Evolutionary conservation across 2,329 filamentous ascomycete species (phyloP).

Genomic region (Xylaria sp.): DNA sequence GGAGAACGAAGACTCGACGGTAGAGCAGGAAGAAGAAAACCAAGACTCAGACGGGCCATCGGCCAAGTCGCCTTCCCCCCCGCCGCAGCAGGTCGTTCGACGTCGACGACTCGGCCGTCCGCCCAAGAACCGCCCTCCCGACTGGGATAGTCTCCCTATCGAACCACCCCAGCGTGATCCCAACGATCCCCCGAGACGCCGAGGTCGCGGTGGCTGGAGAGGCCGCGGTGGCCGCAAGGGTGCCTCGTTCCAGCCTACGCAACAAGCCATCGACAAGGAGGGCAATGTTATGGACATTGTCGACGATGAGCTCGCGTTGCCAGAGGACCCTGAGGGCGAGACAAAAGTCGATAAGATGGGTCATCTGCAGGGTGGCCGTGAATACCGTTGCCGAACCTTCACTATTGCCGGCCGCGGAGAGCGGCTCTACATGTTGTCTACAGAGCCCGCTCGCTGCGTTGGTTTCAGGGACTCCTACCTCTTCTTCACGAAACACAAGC

Average conservation of each 20-base stretch:
- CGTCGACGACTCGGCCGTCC: conserved; percentile 85
- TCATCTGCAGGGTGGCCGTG: conserved; percentile 81
- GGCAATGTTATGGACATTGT: conserved; percentile 91
- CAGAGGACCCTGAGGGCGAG: conserved; percentile 88
- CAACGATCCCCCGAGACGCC: conserved; percentile 68
- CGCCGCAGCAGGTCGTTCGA: conserved; percentile 72
- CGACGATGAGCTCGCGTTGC: conserved; percentile 90
- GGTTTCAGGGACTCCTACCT: conserved; percentile 98
- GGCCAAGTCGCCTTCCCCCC: conserved; percentile 64
- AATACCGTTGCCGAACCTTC: conserved; percentile 96
- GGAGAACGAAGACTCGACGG: conserved; percentile 53
- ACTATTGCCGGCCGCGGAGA: conserved; percentile 86
- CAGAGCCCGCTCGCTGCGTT: conserved; percentile 94
- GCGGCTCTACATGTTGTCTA: conserved; percentile 96
- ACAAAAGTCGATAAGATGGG: conserved; percentile 93
- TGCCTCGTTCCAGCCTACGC: conserved; percentile 78
- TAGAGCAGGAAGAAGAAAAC: conserved; percentile 49
- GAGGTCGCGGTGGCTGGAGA: conserved; percentile 77
- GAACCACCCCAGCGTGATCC: conserved; percentile 65
- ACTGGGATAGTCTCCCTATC: conserved; percentile 74
- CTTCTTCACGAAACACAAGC: conserved; percentile 98
- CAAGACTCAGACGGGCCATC: conserved; percentile 54
- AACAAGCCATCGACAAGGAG: conserved; percentile 91
- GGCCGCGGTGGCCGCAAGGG: conserved; percentile 74
- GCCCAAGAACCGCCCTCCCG: conserved; percentile 84